These are phyloP conservation scores for Cladosporium sp. DNA, from an alignment of 2,329 filamentous ascomycete genomes.

Conservation along the genomic window DNA sequence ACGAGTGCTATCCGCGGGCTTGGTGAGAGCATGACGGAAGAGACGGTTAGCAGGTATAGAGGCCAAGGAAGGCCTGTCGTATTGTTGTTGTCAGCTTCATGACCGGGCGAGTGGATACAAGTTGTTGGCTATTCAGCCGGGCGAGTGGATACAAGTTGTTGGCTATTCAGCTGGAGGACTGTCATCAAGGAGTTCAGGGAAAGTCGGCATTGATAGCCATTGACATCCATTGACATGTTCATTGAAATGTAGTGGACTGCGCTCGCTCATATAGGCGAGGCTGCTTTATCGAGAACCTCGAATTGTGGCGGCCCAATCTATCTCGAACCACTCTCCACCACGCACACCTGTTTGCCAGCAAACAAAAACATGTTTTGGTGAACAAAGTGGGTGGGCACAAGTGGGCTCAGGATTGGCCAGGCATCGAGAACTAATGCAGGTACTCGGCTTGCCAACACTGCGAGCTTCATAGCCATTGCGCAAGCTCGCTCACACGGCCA, in stretches of 20 bases:
- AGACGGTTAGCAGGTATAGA: neutral
- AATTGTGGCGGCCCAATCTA: neutral
- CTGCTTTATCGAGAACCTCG: neutral
- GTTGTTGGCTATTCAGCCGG: neutral
- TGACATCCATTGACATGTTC: neutral
- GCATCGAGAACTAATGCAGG: conserved; percentile 5
- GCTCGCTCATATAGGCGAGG: neutral
- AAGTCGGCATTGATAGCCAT: neutral
- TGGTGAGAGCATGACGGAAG: neutral
- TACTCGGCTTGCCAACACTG: conserved; percentile 1
- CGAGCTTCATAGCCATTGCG: conserved; percentile 9
- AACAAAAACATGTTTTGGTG: neutral
- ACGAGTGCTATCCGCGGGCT: neutral
- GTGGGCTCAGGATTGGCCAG: conserved; percentile 4
- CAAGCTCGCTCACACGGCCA: neutral
- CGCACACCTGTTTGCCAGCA: neutral
- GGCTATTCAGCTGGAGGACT: neutral
- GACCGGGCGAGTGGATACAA: neutral
- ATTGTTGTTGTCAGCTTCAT: neutral
- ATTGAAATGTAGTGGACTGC: neutral
- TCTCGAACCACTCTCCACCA: neutral
- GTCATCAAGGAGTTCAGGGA: neutral
- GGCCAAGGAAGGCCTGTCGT: neutral
- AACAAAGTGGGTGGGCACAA: conserved; percentile 1
- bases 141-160: neutral